Conservation (phyloP, 768 basidiomycete species). For the Cyclocybe aegerita region DNA sequence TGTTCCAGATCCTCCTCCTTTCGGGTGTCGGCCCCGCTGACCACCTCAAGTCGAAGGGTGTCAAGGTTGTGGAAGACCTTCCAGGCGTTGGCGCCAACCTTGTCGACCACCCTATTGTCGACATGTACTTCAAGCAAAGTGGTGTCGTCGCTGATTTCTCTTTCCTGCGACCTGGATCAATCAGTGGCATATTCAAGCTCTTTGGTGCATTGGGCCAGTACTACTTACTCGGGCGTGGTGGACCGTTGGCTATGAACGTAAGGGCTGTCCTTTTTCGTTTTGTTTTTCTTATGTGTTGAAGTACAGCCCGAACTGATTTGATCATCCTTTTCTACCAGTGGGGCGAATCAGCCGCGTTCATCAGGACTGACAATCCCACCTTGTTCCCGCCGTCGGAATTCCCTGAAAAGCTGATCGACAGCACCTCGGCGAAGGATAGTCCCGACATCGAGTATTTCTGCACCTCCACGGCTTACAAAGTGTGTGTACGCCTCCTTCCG, state of each 20-base stretch:
- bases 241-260: constrained; percentile 57
- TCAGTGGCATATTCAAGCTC: constrained; percentile 27
- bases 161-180: constrained; percentile 30
- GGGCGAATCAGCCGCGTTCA: constrained; percentile 53
- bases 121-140: constrained; percentile 53
- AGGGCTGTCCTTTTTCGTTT: constrained; percentile 7
- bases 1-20: constrained; percentile 56
- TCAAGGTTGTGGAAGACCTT: constrained; percentile 60
- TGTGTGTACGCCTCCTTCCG: constrained; percentile 1
- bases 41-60: constrained; percentile 49
- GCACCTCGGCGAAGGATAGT: constrained; percentile 35
- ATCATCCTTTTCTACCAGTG: constrained; percentile 22
- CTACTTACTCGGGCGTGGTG: constrained; percentile 35
- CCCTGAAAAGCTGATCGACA: constrained; percentile 31
- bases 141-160: constrained; percentile 36
- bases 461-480: constrained; percentile 40
- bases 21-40: constrained; percentile 75
- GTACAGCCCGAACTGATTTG: too few species aligned
- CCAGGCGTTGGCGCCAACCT: constrained; percentile 77
- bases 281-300: background rate
- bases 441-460: constrained; percentile 44
- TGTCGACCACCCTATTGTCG: constrained; percentile 63
- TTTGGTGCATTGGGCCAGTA: constrained; percentile 40
- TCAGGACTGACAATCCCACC: constrained; percentile 45
- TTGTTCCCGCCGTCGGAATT: constrained; percentile 41